phyloP scores from a whole-genome alignment of 345 rosid genomes.

The Eutrema japonicum region DNA sequence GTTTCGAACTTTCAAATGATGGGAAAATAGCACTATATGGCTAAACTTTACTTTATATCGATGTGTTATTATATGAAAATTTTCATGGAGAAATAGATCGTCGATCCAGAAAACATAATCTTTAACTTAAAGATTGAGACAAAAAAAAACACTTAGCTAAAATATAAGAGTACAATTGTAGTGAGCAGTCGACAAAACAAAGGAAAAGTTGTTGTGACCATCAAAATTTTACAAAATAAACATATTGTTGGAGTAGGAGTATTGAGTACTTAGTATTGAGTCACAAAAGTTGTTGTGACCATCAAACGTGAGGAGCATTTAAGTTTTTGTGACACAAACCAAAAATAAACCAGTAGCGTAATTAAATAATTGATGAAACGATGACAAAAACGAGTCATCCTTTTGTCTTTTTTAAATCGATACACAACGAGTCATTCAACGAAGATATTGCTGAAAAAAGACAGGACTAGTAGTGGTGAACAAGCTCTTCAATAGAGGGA shows the following conservation, averaged over 20 bases:
- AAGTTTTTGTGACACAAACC: conserved; percentile 13
- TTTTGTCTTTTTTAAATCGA: neutral
- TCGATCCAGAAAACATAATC: neutral
- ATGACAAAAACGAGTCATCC: conserved; percentile 5
- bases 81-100: no score
- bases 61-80: no score
- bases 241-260: neutral
- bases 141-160: neutral
- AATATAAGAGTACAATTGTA: neutral
- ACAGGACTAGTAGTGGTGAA: neutral
- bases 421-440: neutral
- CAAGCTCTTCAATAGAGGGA: neutral
- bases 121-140: neutral
- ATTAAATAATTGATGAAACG: conserved; percentile 17
- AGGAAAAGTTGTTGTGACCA: conserved; percentile 16
- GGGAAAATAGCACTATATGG: no score
- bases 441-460: neutral
- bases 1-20: no score
- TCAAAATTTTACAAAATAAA: neutral
- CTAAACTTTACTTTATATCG: no score
- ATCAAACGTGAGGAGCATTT: conserved; percentile 43
- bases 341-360: neutral
- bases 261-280: neutral
- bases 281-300: conserved; percentile 7
- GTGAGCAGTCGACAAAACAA: conserved; percentile 4